These are phyloP conservation scores for Eimeria maxima DNA, from an alignment of 169 alveolate genomes.

Conservation along the genomic window DNA sequence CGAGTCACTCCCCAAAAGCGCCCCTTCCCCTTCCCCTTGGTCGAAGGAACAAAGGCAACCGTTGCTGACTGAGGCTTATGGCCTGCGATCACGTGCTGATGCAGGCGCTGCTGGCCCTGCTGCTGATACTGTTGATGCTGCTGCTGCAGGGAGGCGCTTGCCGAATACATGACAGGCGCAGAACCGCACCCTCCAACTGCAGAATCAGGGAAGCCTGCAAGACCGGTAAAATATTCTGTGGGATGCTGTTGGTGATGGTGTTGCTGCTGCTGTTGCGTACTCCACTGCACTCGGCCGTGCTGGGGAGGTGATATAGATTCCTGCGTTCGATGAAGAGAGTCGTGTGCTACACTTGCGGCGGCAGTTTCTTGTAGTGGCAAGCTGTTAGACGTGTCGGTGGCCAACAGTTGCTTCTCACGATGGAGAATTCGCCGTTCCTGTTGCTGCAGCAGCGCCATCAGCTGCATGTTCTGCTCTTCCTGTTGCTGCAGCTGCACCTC, in stretches of 20 bases:
- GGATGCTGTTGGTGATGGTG: constrained; percentile 64
- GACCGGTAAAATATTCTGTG: background rate
- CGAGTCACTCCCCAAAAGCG: constrained; percentile 77
- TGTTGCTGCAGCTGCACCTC: constrained; percentile 5
- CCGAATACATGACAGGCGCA: background rate
- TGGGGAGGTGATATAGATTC: background rate
- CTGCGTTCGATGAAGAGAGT: background rate
- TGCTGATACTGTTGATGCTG: constrained; percentile 62
- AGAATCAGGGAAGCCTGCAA: background rate
- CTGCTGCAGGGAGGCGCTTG: constrained; percentile 34
- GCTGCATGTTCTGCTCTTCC: constrained; percentile 40
- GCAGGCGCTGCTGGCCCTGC: constrained; percentile 48
- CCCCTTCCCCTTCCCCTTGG: background rate
- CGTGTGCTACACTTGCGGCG: background rate
- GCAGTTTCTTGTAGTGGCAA: background rate
- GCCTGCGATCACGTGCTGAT: constrained; percentile 11
- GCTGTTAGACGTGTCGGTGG: background rate
- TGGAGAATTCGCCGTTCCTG: constrained; percentile 58
- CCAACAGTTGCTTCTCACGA: constrained; percentile 50
- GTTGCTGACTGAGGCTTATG: constrained; percentile 21
- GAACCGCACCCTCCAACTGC: background rate
- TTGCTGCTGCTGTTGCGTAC: constrained; percentile 56
- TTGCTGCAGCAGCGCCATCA: constrained; percentile 67
- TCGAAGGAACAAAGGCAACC: background rate
- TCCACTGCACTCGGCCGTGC: background rate